Base-by-base conservation (phyloP, 2,329 filamentous ascomycete species). In the Zelopaecilomyces penicillatus region DNA sequence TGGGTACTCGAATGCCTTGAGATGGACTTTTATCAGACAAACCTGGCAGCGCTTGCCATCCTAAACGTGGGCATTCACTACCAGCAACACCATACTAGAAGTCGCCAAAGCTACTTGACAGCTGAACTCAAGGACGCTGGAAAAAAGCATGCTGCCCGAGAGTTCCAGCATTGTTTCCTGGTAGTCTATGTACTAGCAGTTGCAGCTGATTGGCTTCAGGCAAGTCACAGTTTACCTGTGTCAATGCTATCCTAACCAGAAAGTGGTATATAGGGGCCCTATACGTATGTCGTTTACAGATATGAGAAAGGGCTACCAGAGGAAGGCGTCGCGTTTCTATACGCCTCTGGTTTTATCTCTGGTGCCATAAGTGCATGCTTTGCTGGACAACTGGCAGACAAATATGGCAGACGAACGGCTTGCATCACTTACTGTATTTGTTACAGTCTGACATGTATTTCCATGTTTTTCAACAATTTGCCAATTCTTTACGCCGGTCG, bases 401-500 rank as follows among this genome's bases (percentile, higher is more conserved):
- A 65, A 34, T 64, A 69, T 51, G 75, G 74, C 26, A 70, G 76
- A 30, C 69, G 69, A 50, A 61, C 62, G 29, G 69, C 68, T 37
- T 80, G 76, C 53, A 63, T 78, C 28, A 54, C 68, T 3, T 81
- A 76, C 60, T 80, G 76, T 58, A 53, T 67, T 26, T 60, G 69
- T 27, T 80, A 78, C 55, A 64, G 68, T 2, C 50, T 71, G 5
- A 74, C 74, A 1, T 78, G 74, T 57, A 60, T 74, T 39, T 68
- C 73, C 12, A 73, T 77, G 41, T 60, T 78, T 29, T 66, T 67
- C 40, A 59, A 65, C 29, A 55, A 60, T 34, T 49, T 68, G 3
- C 54, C 58, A 3, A 40, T 75, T 4, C 64, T 82, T 0, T 78
- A 77, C 53, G 39, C 72, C 4, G 78, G 78, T 11, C 68, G 76